phyloP scores from a whole-genome alignment of 2,329 filamentous ascomycete species.

The Pleomassaria siparia region DNA sequence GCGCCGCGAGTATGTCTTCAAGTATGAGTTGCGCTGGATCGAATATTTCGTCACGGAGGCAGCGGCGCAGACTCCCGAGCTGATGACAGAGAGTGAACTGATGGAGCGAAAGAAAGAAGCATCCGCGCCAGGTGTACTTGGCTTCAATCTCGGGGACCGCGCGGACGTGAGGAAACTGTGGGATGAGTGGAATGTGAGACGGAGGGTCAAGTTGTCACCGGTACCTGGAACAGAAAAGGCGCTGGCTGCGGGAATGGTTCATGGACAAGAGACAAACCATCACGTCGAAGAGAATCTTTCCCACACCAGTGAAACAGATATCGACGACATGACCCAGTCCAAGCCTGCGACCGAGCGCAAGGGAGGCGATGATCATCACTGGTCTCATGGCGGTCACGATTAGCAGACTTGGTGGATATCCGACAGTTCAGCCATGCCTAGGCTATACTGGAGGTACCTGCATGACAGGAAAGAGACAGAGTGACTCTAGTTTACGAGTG shows the following conservation, averaged over 20 bases:
- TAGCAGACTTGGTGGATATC: not conserved
- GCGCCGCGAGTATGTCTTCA: constrained; percentile 23
- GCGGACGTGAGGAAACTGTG: constrained; percentile 15
- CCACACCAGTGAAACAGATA: not conserved
- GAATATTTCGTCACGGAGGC: constrained; percentile 27
- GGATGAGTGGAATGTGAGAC: constrained; percentile 24
- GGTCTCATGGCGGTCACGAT: constrained; percentile 1
- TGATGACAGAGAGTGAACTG: constrained; percentile 18
- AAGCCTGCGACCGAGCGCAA: not conserved
- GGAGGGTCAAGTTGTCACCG: constrained; percentile 9
- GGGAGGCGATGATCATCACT: constrained; percentile 5
- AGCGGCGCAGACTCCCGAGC: constrained; percentile 2
- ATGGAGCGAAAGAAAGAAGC: constrained; percentile 11
- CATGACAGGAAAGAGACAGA: not conserved
- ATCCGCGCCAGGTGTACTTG: constrained; percentile 17
- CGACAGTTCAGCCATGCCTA: not conserved
- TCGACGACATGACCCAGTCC: not conserved
- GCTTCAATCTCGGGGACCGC: constrained; percentile 4
- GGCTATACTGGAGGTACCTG: not conserved
- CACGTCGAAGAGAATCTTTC: not conserved
- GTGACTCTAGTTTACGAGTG: not conserved
- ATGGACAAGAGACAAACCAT: not conserved
- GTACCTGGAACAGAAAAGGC: not conserved
- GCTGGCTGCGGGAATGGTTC: not conserved
- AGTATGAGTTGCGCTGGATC: constrained; percentile 25